These are phyloP conservation scores for Epichloe scottii DNA, from an alignment of 2,329 filamentous ascomycete genomes.

Conservation along the genomic window DNA sequence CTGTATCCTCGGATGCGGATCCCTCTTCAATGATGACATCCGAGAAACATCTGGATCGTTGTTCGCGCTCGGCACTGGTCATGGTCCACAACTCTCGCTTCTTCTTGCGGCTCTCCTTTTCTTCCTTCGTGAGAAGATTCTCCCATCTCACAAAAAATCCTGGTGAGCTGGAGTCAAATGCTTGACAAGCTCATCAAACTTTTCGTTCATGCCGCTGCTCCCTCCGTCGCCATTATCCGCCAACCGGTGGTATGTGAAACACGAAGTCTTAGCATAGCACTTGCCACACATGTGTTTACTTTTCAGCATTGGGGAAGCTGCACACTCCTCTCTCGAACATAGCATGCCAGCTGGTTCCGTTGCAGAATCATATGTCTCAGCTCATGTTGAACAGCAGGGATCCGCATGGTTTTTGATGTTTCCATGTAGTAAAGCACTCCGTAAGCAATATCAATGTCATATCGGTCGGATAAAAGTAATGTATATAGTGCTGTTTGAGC, in stretches of 20 bases:
- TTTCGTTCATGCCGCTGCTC: slow-evolving; percentile 65
- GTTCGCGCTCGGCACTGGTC: slow-evolving; percentile 78
- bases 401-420: slow-evolving; percentile 70
- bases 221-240: slow-evolving; percentile 74
- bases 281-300: slow-evolving; percentile 69
- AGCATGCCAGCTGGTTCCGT: slow-evolving; percentile 78
- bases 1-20: slow-evolving; percentile 55
- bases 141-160: slow-evolving; percentile 91
- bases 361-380: slow-evolving; percentile 95
- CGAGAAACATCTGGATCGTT: slow-evolving; percentile 78
- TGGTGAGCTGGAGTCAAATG: slow-evolving; percentile 65
- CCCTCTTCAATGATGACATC: slow-evolving; percentile 74
- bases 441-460: slow-evolving; percentile 82
- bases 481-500: slow-evolving; percentile 95
- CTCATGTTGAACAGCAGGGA: slow-evolving; percentile 76
- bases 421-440: slow-evolving; percentile 95
- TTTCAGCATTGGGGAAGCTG: slow-evolving; percentile 79
- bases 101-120: slow-evolving; percentile 77
- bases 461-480: slow-evolving; percentile 80
- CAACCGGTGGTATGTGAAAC: slow-evolving; percentile 88
- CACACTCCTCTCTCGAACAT: slow-evolving; percentile 65
- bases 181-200: slow-evolving; percentile 69
- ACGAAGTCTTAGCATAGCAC: slow-evolving; percentile 84
- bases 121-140: slow-evolving; percentile 81
- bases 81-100: slow-evolving; percentile 93